These are phyloP conservation scores for Nicotiana obtusifolia DNA, from an alignment of 257 asterid species.

Conservation along the genomic window DNA sequence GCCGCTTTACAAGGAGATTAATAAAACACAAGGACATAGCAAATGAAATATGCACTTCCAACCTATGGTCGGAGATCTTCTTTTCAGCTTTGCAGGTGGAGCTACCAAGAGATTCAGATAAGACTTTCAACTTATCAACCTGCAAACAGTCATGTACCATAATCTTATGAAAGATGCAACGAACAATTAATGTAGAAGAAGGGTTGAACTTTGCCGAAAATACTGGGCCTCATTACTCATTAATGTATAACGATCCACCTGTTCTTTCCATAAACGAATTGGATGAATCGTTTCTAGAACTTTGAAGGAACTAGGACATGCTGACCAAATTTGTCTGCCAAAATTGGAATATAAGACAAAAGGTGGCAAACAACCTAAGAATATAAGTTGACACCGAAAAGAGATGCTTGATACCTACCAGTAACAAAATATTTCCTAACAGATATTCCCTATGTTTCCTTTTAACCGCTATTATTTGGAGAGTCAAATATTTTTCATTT, in stretches of 20 bases:
- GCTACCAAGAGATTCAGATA: constrained; percentile 84
- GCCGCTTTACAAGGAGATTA: background rate
- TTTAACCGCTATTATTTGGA: background rate
- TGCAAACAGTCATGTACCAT: constrained; percentile 32
- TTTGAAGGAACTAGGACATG: background rate
- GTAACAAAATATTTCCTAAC: background rate
- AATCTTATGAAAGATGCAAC: constrained; percentile 12
- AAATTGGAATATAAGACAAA: background rate
- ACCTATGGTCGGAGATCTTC: constrained; percentile 87
- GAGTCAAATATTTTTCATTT: background rate
- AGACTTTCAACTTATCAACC: constrained; percentile 94
- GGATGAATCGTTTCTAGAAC: background rate
- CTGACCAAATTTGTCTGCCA: background rate
- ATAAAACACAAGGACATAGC: background rate
- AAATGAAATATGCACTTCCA: background rate
- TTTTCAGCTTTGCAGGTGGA: constrained; percentile 79
- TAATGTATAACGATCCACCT: background rate
- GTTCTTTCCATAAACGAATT: constrained; percentile 1
- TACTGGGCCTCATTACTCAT: background rate
- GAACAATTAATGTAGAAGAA: background rate
- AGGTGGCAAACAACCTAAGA: background rate
- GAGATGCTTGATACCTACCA: background rate
- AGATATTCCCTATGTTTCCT: background rate
- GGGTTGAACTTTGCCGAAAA: background rate
- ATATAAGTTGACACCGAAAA: background rate